Percentiles rank a stretch among this genome's conserved stretches.
phyloP scores from a whole-genome alignment of 164 flowering plant species.

The Cinnamomum chago region DNA sequence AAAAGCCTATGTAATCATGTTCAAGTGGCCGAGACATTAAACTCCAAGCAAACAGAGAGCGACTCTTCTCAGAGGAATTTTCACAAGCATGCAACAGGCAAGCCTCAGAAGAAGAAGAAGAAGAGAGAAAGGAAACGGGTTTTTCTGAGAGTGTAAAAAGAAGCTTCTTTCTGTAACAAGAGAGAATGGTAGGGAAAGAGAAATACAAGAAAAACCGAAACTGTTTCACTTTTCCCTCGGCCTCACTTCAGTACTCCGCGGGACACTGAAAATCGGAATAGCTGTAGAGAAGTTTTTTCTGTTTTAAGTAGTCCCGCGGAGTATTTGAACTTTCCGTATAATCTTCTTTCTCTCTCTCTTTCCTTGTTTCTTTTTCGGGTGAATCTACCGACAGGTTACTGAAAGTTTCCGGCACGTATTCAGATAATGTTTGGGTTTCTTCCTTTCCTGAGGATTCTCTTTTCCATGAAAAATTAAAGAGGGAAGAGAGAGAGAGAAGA shows the following conservation, averaged over 20 bases:
- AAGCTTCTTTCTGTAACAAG: background rate
- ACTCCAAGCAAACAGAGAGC: background rate
- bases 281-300: no score
- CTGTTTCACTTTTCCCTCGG: background rate
- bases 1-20: slow-evolving; percentile 75
- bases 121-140: background rate
- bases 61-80: background rate
- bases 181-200: background rate
- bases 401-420: background rate
- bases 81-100: slow-evolving; percentile 11
- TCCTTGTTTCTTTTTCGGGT: background rate
- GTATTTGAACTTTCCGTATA: background rate
- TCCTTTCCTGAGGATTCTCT: no score
- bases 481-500: background rate
- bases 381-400: background rate
- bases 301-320: background rate
- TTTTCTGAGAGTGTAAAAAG: background rate
- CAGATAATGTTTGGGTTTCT: background rate
- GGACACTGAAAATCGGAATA: background rate
- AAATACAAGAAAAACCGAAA: background rate
- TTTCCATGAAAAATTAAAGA: no score
- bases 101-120: slow-evolving; percentile 5
- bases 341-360: no score
- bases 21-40: slow-evolving; percentile 50
- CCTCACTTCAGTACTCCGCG: background rate